A percentile compares a stretch with the other conserved stretches of the same genome.
These are phyloP conservation scores for Ambrosiella cleistominuta DNA, from an alignment of 2,329 filamentous ascomycete genomes.

Conservation along the genomic window DNA sequence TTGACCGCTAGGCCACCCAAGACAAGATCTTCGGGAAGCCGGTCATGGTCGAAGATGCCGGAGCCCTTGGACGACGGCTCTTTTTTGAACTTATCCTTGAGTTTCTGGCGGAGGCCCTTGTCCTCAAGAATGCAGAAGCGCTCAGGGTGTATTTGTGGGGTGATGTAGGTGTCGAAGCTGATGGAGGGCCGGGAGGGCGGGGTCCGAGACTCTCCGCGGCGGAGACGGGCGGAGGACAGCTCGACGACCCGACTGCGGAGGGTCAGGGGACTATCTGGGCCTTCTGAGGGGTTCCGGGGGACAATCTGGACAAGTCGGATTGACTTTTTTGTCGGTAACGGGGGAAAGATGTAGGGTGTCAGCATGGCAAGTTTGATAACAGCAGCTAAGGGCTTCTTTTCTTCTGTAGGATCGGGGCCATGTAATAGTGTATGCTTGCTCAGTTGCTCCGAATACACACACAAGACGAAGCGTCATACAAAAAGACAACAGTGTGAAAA, in stretches of 20 bases:
- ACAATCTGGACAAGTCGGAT: slow-evolving; percentile 12
- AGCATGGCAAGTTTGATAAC: neutral
- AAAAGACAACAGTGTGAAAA: neutral
- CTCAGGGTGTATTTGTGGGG: slow-evolving; percentile 7
- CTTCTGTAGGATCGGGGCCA: neutral
- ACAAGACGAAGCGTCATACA: neutral
- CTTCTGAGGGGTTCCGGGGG: slow-evolving; percentile 5
- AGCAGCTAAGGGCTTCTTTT: neutral
- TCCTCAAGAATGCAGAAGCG: slow-evolving; percentile 10
- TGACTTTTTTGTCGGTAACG: slow-evolving; percentile 10
- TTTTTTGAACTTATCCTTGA: slow-evolving; percentile 10
- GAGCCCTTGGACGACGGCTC: neutral
- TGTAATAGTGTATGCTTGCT: neutral
- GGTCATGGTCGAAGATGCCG: neutral
- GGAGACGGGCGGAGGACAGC: slow-evolving; percentile 10
- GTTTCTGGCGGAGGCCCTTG: slow-evolving; percentile 11
- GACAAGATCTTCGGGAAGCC: slow-evolving; percentile 5
- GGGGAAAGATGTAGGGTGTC: slow-evolving; percentile 1
- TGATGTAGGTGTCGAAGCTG: slow-evolving; percentile 10
- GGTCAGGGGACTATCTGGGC: slow-evolving; percentile 6
- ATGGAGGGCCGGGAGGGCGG: slow-evolving; percentile 8
- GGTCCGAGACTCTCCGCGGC: slow-evolving; percentile 8
- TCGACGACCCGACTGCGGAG: slow-evolving; percentile 10
- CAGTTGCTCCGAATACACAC: neutral
- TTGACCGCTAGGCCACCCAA: slow-evolving; percentile 9